A percentile compares a stretch with the other conserved stretches of the same genome.
Conservation (phyloP, 2,329 filamentous ascomycete species). For the Talaromyces rugulosus region DNA sequence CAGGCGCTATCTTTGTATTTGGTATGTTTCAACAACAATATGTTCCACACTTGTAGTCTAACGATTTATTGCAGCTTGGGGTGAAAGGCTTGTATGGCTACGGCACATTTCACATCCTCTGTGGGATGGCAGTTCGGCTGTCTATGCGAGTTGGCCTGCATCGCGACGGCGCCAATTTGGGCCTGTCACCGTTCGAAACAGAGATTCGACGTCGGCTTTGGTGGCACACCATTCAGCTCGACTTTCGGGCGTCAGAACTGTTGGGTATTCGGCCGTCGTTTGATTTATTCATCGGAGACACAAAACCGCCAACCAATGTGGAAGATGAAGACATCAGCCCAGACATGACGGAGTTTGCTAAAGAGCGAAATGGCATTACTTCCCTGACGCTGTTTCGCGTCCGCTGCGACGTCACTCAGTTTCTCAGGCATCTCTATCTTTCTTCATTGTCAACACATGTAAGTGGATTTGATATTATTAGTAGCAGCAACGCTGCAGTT, state of each 20-base stretch:
- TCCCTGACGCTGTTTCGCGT: constrained; percentile 7
- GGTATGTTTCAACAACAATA: background rate
- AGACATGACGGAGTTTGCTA: constrained; percentile 10
- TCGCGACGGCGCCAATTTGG: constrained; percentile 55
- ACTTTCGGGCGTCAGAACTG: constrained; percentile 26
- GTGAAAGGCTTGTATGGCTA: no score
- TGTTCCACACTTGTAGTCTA: no score
- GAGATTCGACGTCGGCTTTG: constrained; percentile 65
- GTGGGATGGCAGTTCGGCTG: no score
- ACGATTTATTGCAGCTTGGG: no score
- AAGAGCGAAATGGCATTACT: constrained; percentile 12
- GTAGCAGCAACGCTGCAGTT: background rate
- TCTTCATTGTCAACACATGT: background rate
- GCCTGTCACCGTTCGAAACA: constrained; percentile 58
- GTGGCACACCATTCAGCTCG: constrained; percentile 52
- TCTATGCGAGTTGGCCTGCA: constrained; percentile 54
- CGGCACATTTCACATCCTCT: no score
- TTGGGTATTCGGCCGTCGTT: constrained; percentile 17
- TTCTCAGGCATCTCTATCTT: background rate
- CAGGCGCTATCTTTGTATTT: background rate
- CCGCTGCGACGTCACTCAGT: background rate
- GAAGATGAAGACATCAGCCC: constrained; percentile 58
- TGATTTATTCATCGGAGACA: constrained; percentile 17
- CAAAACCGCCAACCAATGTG: constrained; percentile 49
- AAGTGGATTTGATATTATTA: background rate